phyloP scores from a whole-genome alignment of 75 land plant species.

The Larix kaempferi region DNA sequence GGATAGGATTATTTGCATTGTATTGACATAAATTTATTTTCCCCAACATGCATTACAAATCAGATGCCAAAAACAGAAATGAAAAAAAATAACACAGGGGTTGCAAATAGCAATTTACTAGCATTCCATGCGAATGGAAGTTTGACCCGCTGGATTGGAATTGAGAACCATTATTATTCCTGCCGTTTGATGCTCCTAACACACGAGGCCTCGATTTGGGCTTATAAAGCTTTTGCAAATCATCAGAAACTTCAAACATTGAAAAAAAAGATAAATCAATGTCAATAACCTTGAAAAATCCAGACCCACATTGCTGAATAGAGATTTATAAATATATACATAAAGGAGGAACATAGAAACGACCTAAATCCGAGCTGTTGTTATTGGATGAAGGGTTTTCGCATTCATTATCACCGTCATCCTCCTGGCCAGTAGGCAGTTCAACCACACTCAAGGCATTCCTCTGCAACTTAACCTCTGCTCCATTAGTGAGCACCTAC shows the following conservation, averaged over 20 bases:
- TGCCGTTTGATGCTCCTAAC: conserved; percentile 7
- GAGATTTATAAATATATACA: background rate
- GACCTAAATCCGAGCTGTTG: conserved; percentile 38
- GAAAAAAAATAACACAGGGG: background rate
- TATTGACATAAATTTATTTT: background rate
- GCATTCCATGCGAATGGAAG: conserved; percentile 13
- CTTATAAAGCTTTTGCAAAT: conserved; percentile 7
- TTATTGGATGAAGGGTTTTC: conserved; percentile 46
- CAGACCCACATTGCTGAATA: conserved; percentile 4
- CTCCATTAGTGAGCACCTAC: conserved; percentile 40
- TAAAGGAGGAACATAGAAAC: background rate
- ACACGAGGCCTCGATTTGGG: conserved; percentile 9
- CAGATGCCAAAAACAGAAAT: background rate
- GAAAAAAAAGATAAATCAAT: background rate
- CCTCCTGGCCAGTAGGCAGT: conserved; percentile 36
- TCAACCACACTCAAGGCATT: conserved; percentile 45
- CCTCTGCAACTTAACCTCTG: conserved; percentile 43
- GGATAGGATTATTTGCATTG: background rate
- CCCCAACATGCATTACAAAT: background rate
- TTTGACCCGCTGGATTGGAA: conserved; percentile 10
- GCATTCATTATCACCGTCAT: conserved; percentile 23
- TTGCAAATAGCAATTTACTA: background rate
- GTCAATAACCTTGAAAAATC: background rate
- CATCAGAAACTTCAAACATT: conserved; percentile 4
- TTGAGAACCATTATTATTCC: conserved; percentile 3